phyloP scores from a whole-genome alignment of 768 basidiomycete genomes.

The Collybiopsis confluens region DNA sequence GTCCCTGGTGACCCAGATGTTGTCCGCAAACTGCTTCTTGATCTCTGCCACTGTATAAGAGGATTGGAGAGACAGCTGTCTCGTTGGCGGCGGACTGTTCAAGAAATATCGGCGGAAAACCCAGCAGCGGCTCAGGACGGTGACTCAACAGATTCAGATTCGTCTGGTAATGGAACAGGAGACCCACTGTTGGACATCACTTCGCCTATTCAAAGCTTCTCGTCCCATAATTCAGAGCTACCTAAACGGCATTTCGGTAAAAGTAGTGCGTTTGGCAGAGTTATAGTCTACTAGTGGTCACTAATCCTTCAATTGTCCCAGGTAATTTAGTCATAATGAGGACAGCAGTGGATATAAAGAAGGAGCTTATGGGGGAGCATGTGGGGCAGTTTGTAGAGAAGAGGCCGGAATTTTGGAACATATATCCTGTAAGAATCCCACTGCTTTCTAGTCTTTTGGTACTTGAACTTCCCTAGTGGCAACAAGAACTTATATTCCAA shows the following conservation, averaged over 20 bases:
- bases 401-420: constrained; percentile 14
- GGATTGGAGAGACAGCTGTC: constrained; percentile 5
- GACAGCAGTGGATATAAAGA: constrained; percentile 36
- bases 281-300: no score
- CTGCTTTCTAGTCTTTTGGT: background rate
- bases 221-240: background rate
- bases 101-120: background rate
- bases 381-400: background rate
- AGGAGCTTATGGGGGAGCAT: constrained; percentile 27
- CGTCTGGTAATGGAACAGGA: background rate
- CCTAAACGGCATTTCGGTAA: constrained; percentile 1
- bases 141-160: background rate
- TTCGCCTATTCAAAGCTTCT: background rate
- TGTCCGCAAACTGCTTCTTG: constrained; percentile 3
- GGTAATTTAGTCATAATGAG: constrained; percentile 48
- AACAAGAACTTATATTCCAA: background rate
- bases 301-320: constrained; percentile 17
- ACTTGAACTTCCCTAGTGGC: background rate
- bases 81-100: constrained; percentile 4
- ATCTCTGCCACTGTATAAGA: constrained; percentile 1
- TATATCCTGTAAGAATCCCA: constrained; percentile 26
- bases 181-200: background rate
- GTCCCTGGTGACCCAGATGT: background rate
- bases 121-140: background rate
- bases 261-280: background rate